These are phyloP conservation scores for Candida glucosophila DNA, from an alignment of 1,139 yeast genomes.

Conservation along the genomic window DNA sequence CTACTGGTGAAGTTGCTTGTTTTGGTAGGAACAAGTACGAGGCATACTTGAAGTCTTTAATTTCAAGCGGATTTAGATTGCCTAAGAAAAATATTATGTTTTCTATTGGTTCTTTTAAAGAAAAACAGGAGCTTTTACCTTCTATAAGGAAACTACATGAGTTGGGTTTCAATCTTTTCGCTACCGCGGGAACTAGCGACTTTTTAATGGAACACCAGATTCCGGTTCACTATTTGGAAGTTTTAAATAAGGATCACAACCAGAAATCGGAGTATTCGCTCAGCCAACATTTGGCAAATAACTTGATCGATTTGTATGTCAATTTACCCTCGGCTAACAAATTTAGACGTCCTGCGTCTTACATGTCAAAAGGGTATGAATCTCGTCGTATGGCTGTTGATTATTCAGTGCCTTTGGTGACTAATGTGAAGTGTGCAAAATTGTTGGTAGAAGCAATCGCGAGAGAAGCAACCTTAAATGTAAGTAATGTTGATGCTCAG, in stretches of 20 bases:
- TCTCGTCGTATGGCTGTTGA: slow-evolving; percentile 99
- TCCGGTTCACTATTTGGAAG: slow-evolving; percentile 93
- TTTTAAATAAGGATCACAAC: slow-evolving; percentile 62
- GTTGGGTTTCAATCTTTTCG: slow-evolving; percentile 85
- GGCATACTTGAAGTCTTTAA: slow-evolving; percentile 89
- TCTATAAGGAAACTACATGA: slow-evolving; percentile 73
- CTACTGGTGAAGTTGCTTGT: slow-evolving; percentile 98
- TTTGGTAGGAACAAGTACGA: slow-evolving; percentile 95
- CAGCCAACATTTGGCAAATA: slow-evolving; percentile 93
- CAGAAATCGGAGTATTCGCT: slow-evolving; percentile 92
- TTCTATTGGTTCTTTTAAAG: slow-evolving; percentile 96
- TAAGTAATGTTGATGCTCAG: slow-evolving; percentile 78
- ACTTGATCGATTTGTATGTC: slow-evolving; percentile 91
- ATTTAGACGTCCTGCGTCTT: slow-evolving; percentile 97
- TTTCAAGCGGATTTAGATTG: slow-evolving; percentile 86
- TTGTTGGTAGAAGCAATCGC: slow-evolving; percentile 88
- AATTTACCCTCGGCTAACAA: slow-evolving; percentile 95
- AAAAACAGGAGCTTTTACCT: slow-evolving; percentile 88
- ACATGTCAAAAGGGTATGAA: slow-evolving; percentile 94
- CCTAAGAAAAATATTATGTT: slow-evolving; percentile 93
- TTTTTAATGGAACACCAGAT: slow-evolving; percentile 90
- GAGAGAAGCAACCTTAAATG: slow-evolving; percentile 59
- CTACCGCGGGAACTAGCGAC: slow-evolving; percentile 99
- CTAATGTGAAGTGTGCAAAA: slow-evolving; percentile 97
- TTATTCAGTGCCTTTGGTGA: slow-evolving; percentile 93